These are phyloP conservation scores for Macrolepiota dolichaula DNA, from an alignment of 768 basidiomycete genomes.

Conservation along the genomic window DNA sequence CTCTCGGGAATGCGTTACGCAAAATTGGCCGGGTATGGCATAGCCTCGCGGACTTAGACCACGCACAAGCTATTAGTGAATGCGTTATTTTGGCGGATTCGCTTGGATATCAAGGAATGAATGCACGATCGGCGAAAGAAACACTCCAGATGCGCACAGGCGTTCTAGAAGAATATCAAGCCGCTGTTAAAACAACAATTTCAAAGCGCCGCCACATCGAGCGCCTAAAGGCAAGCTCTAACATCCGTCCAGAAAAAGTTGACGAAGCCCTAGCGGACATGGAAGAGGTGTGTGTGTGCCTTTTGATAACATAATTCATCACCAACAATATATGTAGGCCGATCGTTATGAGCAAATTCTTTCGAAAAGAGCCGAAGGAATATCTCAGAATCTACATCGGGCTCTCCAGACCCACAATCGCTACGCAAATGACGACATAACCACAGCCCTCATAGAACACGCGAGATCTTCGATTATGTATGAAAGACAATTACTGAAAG, in stretches of 20 bases:
- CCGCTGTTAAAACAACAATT: conserved; percentile 90
- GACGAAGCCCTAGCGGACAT: conserved; percentile 91
- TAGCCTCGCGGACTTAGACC: conserved; percentile 82
- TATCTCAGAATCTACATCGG: conserved; percentile 89
- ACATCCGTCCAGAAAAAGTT: conserved; percentile 80
- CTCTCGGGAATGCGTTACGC: conserved; percentile 77
- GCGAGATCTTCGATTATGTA: conserved; percentile 90
- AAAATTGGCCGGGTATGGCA: conserved; percentile 89
- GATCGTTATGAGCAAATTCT: conserved; percentile 86
- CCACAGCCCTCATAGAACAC: conserved; percentile 87
- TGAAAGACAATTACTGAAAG: conserved; percentile 83
- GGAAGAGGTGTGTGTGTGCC: conserved; percentile 77
- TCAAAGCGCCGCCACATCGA: conserved; percentile 92
- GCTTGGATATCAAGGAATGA: conserved; percentile 93
- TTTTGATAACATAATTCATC: neutral
- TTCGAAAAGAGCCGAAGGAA: conserved; percentile 83
- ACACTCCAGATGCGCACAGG: conserved; percentile 86
- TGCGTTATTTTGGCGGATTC: conserved; percentile 96
- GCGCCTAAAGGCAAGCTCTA: conserved; percentile 79
- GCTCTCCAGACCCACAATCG: conserved; percentile 83
- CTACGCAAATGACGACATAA: conserved; percentile 88
- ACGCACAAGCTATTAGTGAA: conserved; percentile 90
- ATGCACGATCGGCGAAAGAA: conserved; percentile 96
- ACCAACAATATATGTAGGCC: conserved; percentile 50
- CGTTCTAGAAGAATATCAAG: conserved; percentile 92